Evolutionary conservation across 768 basidiomycete genomes (phyloP), one percentile per base, ranked within the genome.

Genomic region (Kwoniella newhampshirensis): DNA sequence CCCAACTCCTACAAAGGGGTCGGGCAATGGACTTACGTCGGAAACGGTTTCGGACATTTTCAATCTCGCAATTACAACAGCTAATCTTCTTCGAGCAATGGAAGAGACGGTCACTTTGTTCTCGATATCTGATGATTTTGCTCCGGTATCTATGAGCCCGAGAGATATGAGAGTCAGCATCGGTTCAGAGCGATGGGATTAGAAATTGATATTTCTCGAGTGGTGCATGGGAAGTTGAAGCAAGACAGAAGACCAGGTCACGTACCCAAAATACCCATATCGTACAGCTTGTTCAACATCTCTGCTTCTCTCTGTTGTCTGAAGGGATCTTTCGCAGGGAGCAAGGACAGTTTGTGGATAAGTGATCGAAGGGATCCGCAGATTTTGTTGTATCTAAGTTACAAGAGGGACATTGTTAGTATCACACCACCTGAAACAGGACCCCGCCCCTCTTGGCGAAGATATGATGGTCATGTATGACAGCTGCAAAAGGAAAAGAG

Each of bases 21-120:
- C 13, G 35, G 28, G 5, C 30, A 13, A 8, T 28, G 2, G 25
- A 84, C 90, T 57, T 70, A 94, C 92, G 49, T 91, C 87, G 72
- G 88, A 89, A 67, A 99, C 91, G 0, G 91, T 88, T 79, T 98
- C 88, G 1, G 89, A 84, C 96, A 99, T 97, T 75, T 93, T 94
- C 44, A 85, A 81, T 81, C 87, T 84, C 78, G 87, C 88, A 82
- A 93, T 86, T 72, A 93, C 85, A 20, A 98, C 96, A 4, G 92
- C 91, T 17, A 99, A 81, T 25, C 96, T 83, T 20, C 96, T 79
- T 47, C 96, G 82, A 75, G 93, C 97, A 67, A 99, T 91, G 0
- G 92, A 89, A 1, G 92, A 86, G 54, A 98, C 96, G 23, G 93
- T 91, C 58, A 99, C 85, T 76, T 91, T 96, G 79, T 86, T 85